Base-by-base conservation (phyloP, 345 rosid genomes). In the Viola odorata region DNA sequence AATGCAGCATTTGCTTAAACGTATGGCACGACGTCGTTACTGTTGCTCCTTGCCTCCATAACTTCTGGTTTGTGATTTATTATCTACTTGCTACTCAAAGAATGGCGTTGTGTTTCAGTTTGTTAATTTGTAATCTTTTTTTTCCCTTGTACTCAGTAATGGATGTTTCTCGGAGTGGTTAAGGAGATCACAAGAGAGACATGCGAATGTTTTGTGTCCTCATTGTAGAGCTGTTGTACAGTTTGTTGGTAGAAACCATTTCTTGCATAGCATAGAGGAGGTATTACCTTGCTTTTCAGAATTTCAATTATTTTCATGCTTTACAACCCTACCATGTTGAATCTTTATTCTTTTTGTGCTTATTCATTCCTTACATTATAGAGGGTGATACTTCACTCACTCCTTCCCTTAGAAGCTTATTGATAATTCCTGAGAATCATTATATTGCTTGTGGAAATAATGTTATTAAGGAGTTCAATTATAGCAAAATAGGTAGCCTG, bases 151-250 rank as follows among this genome's bases (percentile, higher is more conserved):
- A 48, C 38, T 51, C 82, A 92, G 98, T 73, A 92, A 92, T 67
- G 98, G 98, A 51, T 92, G 98, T 77, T 87, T 92, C 80, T 92
- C 96, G 5, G 96, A 89, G 75, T 92, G 96, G 98, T 72, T 92
- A 72, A 81, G 79, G 79, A 84, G 89, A 77, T 85, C 94, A 12
- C 80, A 87, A 71, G 79, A 73, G 45, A 92, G 74, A 72, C 91
- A 66, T 78, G 42, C 80, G 16, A 77, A 44, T 57, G 94, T 92
- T 15, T 71, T 89, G 12, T 92, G 98, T 74, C 98, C 98, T 53
- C 91, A 89, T 47, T 92, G 98, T 73, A 81, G 98, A 79, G 94
- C 88, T 69, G 78, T 78, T 63, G 85, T 89, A 56, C 96, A 79
- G 41, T 85, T 73, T 82, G 97, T 79, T 61, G 96, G 96, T 53